Evolutionary conservation across 2,329 filamentous ascomycete genomes (phyloP).

Genomic region (Pseudocercospora fuligena): DNA sequence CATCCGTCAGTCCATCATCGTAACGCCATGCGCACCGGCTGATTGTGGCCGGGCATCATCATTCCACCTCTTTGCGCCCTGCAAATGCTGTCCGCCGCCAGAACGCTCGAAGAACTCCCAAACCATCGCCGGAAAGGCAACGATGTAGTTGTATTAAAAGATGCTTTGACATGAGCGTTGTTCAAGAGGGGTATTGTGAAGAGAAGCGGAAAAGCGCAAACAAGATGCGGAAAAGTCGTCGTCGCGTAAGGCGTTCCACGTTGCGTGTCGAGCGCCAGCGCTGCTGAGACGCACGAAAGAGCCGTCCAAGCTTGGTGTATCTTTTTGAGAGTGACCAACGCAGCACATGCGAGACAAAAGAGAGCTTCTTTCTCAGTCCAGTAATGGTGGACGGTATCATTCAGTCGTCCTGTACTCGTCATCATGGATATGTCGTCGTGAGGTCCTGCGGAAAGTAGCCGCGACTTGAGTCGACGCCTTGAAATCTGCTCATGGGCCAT

Average conservation of each 20-base stretch:
- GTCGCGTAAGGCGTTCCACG: slow-evolving; percentile 16
- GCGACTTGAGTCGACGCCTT: slow-evolving; percentile 53
- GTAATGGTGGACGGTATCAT: not conserved
- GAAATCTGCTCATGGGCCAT: slow-evolving; percentile 50
- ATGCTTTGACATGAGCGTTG: slow-evolving; percentile 20
- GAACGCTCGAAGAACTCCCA: slow-evolving; percentile 17
- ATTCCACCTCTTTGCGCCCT: slow-evolving; percentile 22
- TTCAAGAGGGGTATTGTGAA: slow-evolving; percentile 25
- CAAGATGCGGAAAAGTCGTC: slow-evolving; percentile 1
- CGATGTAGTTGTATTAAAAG: slow-evolving; percentile 23
- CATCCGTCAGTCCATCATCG: slow-evolving; percentile 19
- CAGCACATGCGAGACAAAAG: slow-evolving; percentile 35
- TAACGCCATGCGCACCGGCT: too few species aligned
- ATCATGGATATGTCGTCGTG: slow-evolving; percentile 33
- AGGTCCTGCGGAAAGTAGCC: slow-evolving; percentile 54
- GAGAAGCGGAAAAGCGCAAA: slow-evolving; percentile 19
- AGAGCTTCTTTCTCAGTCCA: slow-evolving; percentile 10
- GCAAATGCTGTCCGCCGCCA: slow-evolving; percentile 21
- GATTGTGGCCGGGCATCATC: too few species aligned
- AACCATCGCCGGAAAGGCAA: slow-evolving; percentile 13
- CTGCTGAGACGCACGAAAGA: slow-evolving; percentile 20
- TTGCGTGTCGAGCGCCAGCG: slow-evolving; percentile 27
- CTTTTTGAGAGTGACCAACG: slow-evolving; percentile 28
- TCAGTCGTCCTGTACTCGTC: not conserved
- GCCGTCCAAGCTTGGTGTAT: slow-evolving; percentile 18